These are phyloP conservation scores for Diplodia sapinea DNA, from an alignment of 2,329 filamentous ascomycete genomes.

Conservation along the genomic window DNA sequence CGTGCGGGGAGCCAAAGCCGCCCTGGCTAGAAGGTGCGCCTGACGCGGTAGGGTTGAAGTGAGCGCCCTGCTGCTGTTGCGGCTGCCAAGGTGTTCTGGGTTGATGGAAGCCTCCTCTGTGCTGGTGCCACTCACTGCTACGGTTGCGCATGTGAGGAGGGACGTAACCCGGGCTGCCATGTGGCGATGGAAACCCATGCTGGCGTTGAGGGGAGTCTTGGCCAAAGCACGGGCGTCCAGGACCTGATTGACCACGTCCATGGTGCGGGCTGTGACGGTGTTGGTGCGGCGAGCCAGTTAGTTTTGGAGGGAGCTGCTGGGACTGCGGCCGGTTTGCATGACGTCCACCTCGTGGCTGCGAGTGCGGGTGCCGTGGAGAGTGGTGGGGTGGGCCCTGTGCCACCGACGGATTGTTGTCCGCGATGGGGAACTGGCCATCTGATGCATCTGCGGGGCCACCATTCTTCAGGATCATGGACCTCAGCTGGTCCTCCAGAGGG, in stretches of 20 bases:
- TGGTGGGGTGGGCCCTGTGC: not conserved
- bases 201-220: constrained; percentile 17
- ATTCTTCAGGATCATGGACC: constrained; percentile 65
- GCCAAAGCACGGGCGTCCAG: constrained; percentile 2
- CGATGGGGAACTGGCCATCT: not conserved
- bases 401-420: not conserved
- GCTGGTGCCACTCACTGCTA: constrained; percentile 8
- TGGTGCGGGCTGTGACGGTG: constrained; percentile 12
- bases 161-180: constrained; percentile 17
- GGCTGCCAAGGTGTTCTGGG: not conserved
- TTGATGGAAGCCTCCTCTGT: constrained; percentile 16
- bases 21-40: not conserved
- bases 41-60: not conserved
- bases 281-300: not conserved
- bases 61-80: not conserved
- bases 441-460: not conserved
- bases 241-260: not conserved
- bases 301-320: not conserved
- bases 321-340: not conserved
- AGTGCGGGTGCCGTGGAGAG: not conserved
- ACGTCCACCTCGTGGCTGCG: not conserved
- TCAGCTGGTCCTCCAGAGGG: constrained; percentile 63
- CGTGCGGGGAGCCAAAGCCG: constrained; percentile 1
- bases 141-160: constrained; percentile 25
- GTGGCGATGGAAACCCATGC: constrained; percentile 6